Base-by-base conservation (phyloP, 208 protist species). In the Phytomonas francai region DNA sequence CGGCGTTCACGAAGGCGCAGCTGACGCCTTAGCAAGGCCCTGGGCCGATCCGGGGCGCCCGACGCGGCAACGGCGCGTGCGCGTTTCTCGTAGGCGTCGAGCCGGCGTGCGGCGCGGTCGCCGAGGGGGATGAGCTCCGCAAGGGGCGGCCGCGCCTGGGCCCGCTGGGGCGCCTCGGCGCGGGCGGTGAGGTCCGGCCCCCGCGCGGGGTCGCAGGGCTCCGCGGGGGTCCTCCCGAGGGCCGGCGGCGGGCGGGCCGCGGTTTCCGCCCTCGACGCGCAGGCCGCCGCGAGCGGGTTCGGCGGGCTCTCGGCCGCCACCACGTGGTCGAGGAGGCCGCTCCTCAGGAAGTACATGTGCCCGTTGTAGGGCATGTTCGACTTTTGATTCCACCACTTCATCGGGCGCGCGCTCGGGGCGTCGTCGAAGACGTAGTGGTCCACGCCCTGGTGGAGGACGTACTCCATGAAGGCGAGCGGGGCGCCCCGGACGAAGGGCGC, bases 361-460 rank as follows among this genome's bases (percentile, higher is more conserved):
- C 87, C 87, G 67, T 81, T 92, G 79, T 95, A 95, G 32, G 90
- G 90, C 74, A 92, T 83, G 74, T 92, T 93, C 27, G 83, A 89
- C 72, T 92, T 93, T 36, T 95, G 90, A 63, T 78, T 89, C 90
- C 90, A 95, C 88, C 90, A 95, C 76, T 92, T 91, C 54, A 89
- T 77, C 60, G 90, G 87, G 49, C 87, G 73, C 32, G 84, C 79
- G 65, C 81, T 92, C 14, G 90, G 87, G 63, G 82, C 79, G 67
- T 93, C 84, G 68, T 95, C 87, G 71, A 84, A 92, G 72, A 92
- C 67, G 77, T 93, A 95, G 65, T 93, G 87, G 54, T 90, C 85
- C 25, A 91, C 85, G 22, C 90, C 90, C 59, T 93, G 87, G 57
- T 91, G 87, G 34, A 95, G 42, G 65, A 86, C 80, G 73, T 88